Evolutionary conservation across 78 protist species (phyloP).

Genomic region (Planoprotostelium fungivorum): DNA sequence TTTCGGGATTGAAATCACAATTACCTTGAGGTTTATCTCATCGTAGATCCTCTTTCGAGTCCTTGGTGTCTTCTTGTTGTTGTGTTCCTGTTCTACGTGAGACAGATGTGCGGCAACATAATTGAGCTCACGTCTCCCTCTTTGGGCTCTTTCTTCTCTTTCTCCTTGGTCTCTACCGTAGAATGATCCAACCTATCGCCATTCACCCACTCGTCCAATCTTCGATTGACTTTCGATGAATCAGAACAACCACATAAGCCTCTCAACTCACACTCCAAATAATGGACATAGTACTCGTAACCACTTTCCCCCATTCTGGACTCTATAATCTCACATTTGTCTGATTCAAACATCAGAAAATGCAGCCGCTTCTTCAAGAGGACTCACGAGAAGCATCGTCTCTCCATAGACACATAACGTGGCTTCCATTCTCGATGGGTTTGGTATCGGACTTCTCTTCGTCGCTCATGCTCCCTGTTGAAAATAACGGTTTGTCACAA

Average conservation of each 20-base stretch:
- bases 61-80: slow-evolving; percentile 28
- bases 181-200: slow-evolving; percentile 29
- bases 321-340: slow-evolving; percentile 50
- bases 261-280: slow-evolving; percentile 17
- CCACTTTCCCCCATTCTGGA: slow-evolving; percentile 30
- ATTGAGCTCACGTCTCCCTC: slow-evolving; percentile 20
- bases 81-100: not conserved
- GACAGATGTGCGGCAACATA: slow-evolving; percentile 6
- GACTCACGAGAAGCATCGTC: slow-evolving; percentile 29
- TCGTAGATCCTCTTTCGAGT: slow-evolving; percentile 37
- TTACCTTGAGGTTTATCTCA: slow-evolving; percentile 29
- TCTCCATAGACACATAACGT: slow-evolving; percentile 61
- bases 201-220: slow-evolving; percentile 70
- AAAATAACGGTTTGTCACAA: no score
- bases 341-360: not conserved
- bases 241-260: not conserved
- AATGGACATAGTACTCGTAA: slow-evolving; percentile 63
- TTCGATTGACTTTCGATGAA: slow-evolving; percentile 42
- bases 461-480: no score
- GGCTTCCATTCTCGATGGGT: slow-evolving; percentile 32
- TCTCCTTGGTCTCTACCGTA: slow-evolving; percentile 19
- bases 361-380: not conserved
- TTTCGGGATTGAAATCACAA: not conserved
- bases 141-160: slow-evolving; percentile 3
- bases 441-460: no score